Percentiles rank a stretch among this genome's conserved stretches.
Evolutionary conservation across 139 green algal genomes (phyloP).

Genomic region (Micromonas pusilla): DNA sequence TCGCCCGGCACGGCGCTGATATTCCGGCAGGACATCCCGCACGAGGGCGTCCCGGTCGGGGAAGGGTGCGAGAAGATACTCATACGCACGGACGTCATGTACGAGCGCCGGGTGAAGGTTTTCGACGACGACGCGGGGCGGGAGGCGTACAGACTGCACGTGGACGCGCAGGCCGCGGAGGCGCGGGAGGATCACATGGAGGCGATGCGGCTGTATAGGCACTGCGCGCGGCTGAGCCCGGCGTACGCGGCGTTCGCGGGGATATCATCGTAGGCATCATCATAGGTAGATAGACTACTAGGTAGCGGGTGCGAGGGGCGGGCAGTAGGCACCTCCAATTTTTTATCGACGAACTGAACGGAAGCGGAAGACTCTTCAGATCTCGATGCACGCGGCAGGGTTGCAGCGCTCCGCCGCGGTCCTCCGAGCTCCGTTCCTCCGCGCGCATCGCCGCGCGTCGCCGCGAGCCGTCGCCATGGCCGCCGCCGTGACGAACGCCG

Average conservation of each 20-base stretch:
- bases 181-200: constrained; percentile 15
- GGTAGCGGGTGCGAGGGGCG: too few relatives aligned
- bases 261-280: not conserved
- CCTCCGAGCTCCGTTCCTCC: too few relatives aligned
- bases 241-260: constrained; percentile 1
- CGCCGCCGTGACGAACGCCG: too few relatives aligned
- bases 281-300: too few relatives aligned
- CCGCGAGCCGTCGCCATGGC: too few relatives aligned
- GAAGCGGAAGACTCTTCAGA: too few relatives aligned
- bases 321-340: too few relatives aligned
- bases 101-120: constrained; percentile 8
- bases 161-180: constrained; percentile 20
- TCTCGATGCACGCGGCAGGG: too few relatives aligned
- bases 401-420: too few relatives aligned
- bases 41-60: constrained; percentile 35
- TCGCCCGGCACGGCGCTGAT: constrained; percentile 13
- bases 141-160: constrained; percentile 31
- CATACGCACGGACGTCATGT: constrained; percentile 41
- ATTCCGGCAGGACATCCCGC: constrained; percentile 33
- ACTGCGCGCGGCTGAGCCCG: not conserved
- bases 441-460: too few relatives aligned
- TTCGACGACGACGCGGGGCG: constrained; percentile 16
- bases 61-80: constrained; percentile 24
- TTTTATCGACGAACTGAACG: too few relatives aligned
- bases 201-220: constrained; percentile 14